These are phyloP conservation scores for Didymellaceae sp. DNA, from an alignment of 2,329 filamentous ascomycete genomes.

Conservation along the genomic window DNA sequence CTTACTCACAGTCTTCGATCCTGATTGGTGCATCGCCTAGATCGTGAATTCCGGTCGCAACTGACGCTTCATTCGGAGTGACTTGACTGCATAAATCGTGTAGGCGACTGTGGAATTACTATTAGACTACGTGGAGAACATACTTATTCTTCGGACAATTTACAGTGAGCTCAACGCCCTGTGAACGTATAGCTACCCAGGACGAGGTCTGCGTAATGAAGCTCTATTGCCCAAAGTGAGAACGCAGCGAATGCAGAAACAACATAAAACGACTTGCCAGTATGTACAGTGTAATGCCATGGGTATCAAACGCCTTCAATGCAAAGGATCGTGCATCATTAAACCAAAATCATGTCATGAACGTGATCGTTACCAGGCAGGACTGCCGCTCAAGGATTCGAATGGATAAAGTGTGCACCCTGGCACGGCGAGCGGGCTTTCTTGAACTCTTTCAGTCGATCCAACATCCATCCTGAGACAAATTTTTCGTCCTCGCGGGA, in stretches of 20 bases:
- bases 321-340: slow-evolving; percentile 28
- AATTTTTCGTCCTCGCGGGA: slow-evolving; percentile 30
- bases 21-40: neutral
- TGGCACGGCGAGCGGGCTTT: slow-evolving; percentile 37
- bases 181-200: too few relatives aligned
- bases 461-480: slow-evolving; percentile 43
- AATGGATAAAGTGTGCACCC: slow-evolving; percentile 43
- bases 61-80: neutral
- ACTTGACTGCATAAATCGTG: too few relatives aligned
- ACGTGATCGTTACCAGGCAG: slow-evolving; percentile 7
- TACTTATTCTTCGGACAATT: neutral
- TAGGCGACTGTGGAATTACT: too few relatives aligned
- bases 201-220: too few relatives aligned
- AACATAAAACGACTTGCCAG: slow-evolving; percentile 7
- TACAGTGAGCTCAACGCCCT: too few relatives aligned
- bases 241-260: neutral
- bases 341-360: slow-evolving; percentile 26
- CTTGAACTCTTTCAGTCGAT: slow-evolving; percentile 39
- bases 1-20: neutral
- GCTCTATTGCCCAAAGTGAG: neutral
- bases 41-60: neutral
- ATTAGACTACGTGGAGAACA: neutral
- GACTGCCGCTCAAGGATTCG: slow-evolving; percentile 36
- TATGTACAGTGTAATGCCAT: slow-evolving; percentile 11
- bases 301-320: slow-evolving; percentile 47